phyloP scores from a whole-genome alignment of 139 green algal species.

The Picochlorum sp. region DNA sequence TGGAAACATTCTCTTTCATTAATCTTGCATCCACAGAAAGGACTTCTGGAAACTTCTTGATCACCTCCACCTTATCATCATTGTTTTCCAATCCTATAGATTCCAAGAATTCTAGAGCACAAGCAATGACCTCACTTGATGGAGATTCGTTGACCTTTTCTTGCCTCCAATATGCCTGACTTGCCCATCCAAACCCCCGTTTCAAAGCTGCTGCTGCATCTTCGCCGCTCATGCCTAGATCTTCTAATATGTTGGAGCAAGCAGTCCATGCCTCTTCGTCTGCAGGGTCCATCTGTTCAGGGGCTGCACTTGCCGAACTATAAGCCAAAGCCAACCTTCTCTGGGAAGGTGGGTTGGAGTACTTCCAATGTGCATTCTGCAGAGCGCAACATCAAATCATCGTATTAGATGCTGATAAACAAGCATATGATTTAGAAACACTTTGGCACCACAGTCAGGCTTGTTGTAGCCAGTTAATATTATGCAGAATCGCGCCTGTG shows the following conservation, averaged over 20 bases:
- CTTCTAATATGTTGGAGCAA: not conserved
- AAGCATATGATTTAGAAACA: too few species aligned
- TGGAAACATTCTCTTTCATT: constrained; percentile 1
- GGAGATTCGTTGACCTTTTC: constrained; percentile 7
- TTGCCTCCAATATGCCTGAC: constrained; percentile 22
- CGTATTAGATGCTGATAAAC: too few species aligned
- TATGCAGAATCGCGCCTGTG: too few species aligned
- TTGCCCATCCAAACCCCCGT: constrained; percentile 18
- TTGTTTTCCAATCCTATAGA: not conserved
- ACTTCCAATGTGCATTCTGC: too few species aligned
- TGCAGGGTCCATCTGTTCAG: not conserved
- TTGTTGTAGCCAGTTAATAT: too few species aligned
- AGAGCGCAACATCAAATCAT: too few species aligned
- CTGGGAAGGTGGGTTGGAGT: too few species aligned
- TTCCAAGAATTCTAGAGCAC: not conserved
- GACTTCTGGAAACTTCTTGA: constrained; percentile 5
- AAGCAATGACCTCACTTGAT: not conserved
- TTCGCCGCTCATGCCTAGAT: not conserved
- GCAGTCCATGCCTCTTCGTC: not conserved
- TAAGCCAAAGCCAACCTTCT: too few species aligned
- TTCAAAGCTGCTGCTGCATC: constrained; percentile 1
- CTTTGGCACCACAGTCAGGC: too few species aligned
- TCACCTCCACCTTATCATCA: not conserved
- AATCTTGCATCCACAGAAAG: not conserved
- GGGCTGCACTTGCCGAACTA: not conserved